Evolutionary conservation across 192 early-diverging fungal genomes (phyloP), one percentile per base, ranked within the genome.

Genomic region (Umbelopsis sp.): DNA sequence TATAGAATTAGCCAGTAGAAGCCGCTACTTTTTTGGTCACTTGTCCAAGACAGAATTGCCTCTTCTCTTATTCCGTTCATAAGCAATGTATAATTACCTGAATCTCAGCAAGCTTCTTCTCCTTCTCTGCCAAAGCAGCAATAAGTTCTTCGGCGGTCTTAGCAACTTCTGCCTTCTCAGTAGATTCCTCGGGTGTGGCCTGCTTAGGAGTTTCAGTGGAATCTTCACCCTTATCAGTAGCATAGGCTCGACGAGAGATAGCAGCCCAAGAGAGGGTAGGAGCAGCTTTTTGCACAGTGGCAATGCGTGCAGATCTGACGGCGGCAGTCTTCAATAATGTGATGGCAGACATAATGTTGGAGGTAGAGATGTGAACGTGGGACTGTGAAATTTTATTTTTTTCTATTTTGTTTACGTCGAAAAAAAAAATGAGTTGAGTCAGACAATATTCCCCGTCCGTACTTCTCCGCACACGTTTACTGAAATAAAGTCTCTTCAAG

Each of bases 101-200:
- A 20, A 94, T 75, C 31, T 94, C 88, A 31, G 92, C 83, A 70
- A 95, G 89, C 80, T 94, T 86, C 78, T 92, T 91, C 67, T 93
- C 92, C 77, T 91, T 94, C 67, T 88, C 86, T 54, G 81, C 87
- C 52, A 86, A 43, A 45, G 80, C 77, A 34, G 81, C 76, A 24
- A 70, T 76, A 16, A 71, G 50, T 43, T 81, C 74, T 52, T 78
- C 53, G 32, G 74, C 36, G 41, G 44, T 25, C 56, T 45, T 53
- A 54, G 36, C 49, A 50, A 52, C 59, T 68, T 74, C 67, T 65
- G 20, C 74, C n/a, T 70, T 68, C 45, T 73, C 70, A 21, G 62
- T 66, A 12, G 34, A 52, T 51, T 75, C 74, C 20, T 72, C 67
- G 2, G 69, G 45, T 36, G 80, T 73, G 26, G 38, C 68, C 71